These are phyloP conservation scores for Rhizophagus clarus DNA, from an alignment of 192 early-diverging fungal species.

Conservation along the genomic window DNA sequence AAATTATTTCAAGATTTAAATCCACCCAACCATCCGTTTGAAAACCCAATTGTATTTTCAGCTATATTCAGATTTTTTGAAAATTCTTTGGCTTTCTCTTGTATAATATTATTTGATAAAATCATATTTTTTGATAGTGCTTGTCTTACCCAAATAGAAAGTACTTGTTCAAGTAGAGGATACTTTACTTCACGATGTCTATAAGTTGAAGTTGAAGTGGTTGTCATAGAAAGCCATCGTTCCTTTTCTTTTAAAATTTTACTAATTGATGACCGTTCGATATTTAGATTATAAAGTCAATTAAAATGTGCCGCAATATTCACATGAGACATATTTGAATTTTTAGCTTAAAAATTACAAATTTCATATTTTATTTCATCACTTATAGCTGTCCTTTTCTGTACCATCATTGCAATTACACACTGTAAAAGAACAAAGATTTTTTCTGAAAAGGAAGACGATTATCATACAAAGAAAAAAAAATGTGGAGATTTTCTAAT, in stretches of 20 bases:
- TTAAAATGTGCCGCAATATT: neutral
- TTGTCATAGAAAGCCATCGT: neutral
- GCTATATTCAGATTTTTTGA: neutral
- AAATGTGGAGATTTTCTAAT: too few relatives aligned
- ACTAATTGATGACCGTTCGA: neutral
- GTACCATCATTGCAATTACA: neutral
- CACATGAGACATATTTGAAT: neutral
- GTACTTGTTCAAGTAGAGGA: neutral
- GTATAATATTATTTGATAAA: neutral
- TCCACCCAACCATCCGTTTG: neutral
- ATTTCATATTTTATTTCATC: neutral
- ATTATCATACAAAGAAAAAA: too few relatives aligned
- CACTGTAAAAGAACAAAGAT: too few relatives aligned
- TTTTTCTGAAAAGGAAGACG: too few relatives aligned
- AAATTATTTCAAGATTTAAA: constrained; percentile 2
- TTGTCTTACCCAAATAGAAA: neutral
- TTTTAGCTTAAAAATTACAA: neutral
- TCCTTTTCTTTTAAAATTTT: neutral
- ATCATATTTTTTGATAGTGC: neutral
- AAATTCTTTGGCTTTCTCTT: neutral
- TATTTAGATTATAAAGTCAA: neutral
- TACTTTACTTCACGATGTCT: neutral
- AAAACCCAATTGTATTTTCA: neutral
- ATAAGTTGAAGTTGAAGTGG: neutral
- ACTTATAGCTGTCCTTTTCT: neutral